Evolutionary conservation across 2,329 filamentous ascomycete genomes (phyloP).

Genomic region (Chaetomiaceae sp.): DNA sequence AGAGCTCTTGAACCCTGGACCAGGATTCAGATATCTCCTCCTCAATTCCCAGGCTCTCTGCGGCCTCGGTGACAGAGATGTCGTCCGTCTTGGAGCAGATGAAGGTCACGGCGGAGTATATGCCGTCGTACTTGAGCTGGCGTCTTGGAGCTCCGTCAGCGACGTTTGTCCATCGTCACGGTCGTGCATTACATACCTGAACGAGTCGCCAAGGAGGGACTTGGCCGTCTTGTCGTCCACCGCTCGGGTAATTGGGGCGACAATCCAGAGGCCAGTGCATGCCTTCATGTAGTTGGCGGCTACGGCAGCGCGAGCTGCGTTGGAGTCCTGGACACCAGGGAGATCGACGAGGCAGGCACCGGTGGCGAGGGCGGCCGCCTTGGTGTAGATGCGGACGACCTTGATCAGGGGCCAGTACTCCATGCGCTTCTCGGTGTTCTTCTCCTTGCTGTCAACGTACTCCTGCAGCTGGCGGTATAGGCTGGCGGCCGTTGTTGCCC

Average conservation of each 20-base stretch:
- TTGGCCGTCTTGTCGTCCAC: slow-evolving; percentile 58
- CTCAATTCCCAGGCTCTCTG: slow-evolving; percentile 22
- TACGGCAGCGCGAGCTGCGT: slow-evolving; percentile 48
- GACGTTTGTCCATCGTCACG: background rate
- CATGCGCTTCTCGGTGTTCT: slow-evolving; percentile 29
- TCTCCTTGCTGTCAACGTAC: slow-evolving; percentile 55
- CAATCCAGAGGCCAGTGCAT: slow-evolving; percentile 57
- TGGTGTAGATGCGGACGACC: slow-evolving; percentile 42
- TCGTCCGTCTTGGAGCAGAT: slow-evolving; percentile 62
- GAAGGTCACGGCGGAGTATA: slow-evolving; percentile 51
- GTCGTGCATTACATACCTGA: slow-evolving; percentile 35
- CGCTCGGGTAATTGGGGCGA: slow-evolving; percentile 57
- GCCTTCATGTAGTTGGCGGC: slow-evolving; percentile 56
- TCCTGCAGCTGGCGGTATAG: slow-evolving; percentile 47
- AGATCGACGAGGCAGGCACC: slow-evolving; percentile 44
- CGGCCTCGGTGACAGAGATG: slow-evolving; percentile 35
- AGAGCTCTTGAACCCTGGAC: slow-evolving; percentile 3
- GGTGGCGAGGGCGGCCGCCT: slow-evolving; percentile 35
- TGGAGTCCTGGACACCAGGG: slow-evolving; percentile 57
- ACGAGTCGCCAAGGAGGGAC: slow-evolving; percentile 50
- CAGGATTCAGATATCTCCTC: slow-evolving; percentile 18
- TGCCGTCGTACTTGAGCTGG: slow-evolving; percentile 56
- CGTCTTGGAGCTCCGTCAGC: slow-evolving; percentile 25
- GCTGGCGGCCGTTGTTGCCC: slow-evolving; percentile 32
- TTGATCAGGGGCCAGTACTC: slow-evolving; percentile 51